Base-by-base conservation (phyloP, 352 stramenopile genomes). In the Aphanomyces cochlioides region DNA sequence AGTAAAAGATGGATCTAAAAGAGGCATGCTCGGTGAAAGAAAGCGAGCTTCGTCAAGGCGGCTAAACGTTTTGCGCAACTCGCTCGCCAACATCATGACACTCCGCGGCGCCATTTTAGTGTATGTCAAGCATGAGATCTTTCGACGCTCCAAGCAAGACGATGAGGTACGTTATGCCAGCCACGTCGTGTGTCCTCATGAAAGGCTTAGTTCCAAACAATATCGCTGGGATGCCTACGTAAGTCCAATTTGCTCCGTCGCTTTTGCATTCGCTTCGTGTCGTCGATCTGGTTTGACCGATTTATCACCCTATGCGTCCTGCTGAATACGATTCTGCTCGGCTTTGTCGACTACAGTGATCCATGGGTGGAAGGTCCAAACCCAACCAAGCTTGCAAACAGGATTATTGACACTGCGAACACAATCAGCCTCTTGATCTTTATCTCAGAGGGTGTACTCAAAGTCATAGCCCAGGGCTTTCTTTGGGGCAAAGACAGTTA, bases 381-480 rank as follows among this genome's bases (percentile, higher is more conserved):
- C 28, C 67, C 67, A 19, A 73, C 50, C 28, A 59, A 47, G 5
- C 36, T n/a, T 15, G 47, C 47, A 4, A 73, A 73, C 45, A 34
- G 43, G 7, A 17, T 93, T 4, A 83, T 92, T 63, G 72, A 69
- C 0, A 21, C 78, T 2, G 75, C 93, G 13, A 92, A 93, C 47
- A 83, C 87, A 0, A 73, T 77, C 12, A 92, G 85, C 41, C 45
- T 59, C 0, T 84, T 83, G 0, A 72, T 81, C 36, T 98, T 98
- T 73, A 84, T 88, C 0, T 37, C 86, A 1, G 94, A 98, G 68
- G 87, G 84, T 15, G 47, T 89, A 7, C 71, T 98, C n/a, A 98
- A 98, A 74, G 93, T 98, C 47, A 73, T 97, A 10, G 88, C 89
- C 0, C 83, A 97, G 74, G 92, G 92, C 0, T 83, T 95, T 6